phyloP scores from a whole-genome alignment of 805 yeast genomes.

The Zygotorulaspora chibaensis region DNA sequence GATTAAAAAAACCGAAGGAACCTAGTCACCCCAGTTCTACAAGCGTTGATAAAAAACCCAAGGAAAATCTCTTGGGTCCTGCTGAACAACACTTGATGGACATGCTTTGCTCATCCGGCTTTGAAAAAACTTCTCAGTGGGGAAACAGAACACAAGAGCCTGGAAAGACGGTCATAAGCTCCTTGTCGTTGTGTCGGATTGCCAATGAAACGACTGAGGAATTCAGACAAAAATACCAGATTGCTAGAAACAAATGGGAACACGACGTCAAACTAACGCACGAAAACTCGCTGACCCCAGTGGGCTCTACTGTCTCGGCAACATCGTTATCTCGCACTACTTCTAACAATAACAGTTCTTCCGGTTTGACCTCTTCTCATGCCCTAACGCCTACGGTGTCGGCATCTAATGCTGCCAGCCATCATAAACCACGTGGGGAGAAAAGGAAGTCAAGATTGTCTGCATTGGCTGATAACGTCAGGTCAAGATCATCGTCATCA shows the following conservation, averaged over 20 bases:
- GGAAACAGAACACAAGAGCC: slow-evolving; percentile 88
- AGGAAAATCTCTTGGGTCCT: slow-evolving; percentile 49
- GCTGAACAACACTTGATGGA: slow-evolving; percentile 94
- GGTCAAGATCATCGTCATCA: slow-evolving; percentile 57
- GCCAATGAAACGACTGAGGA: slow-evolving; percentile 40
- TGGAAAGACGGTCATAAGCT: slow-evolving; percentile 77
- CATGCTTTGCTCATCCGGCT: slow-evolving; percentile 91
- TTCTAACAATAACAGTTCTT: slow-evolving; percentile 24
- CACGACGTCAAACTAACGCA: slow-evolving; percentile 12
- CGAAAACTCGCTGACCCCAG: slow-evolving; percentile 12
- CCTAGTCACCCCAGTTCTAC: neutral
- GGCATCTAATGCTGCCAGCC: slow-evolving; percentile 3
- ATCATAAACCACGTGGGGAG: slow-evolving; percentile 23
- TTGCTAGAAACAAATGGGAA: slow-evolving; percentile 25
- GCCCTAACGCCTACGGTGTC: slow-evolving; percentile 9
- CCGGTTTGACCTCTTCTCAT: slow-evolving; percentile 2
- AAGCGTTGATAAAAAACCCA: slow-evolving; percentile 1
- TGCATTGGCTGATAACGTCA: slow-evolving; percentile 53
- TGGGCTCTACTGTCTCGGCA: slow-evolving; percentile 13
- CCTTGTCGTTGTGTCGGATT: slow-evolving; percentile 44
- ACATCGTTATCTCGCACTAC: slow-evolving; percentile 19
- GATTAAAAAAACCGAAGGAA: slow-evolving; percentile 19
- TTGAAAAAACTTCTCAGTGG: slow-evolving; percentile 65
- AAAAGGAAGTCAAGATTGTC: slow-evolving; percentile 56
- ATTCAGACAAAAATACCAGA: slow-evolving; percentile 26